Evolutionary conservation across 2,329 filamentous ascomycete species (phyloP).

Genomic region (Xylaria arbuscula): DNA sequence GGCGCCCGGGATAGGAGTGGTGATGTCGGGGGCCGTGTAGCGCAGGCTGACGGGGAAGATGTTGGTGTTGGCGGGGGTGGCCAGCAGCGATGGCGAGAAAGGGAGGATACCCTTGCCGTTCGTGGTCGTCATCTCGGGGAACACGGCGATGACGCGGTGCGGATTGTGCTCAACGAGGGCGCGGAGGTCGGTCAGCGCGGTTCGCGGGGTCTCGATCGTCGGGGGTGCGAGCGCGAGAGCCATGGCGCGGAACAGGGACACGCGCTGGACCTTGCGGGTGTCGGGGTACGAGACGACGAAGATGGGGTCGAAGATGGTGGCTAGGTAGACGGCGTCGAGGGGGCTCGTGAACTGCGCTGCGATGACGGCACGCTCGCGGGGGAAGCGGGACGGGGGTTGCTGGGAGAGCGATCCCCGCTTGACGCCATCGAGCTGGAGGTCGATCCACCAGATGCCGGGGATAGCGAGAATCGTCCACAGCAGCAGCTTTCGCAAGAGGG

Average conservation of each 20-base stretch:
- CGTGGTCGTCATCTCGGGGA: slow-evolving; percentile 93
- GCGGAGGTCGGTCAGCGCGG: slow-evolving; percentile 67
- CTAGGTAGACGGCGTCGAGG: slow-evolving; percentile 91
- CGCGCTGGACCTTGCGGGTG: slow-evolving; percentile 76
- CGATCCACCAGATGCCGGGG: slow-evolving; percentile 97
- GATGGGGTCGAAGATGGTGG: slow-evolving; percentile 94
- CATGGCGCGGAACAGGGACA: slow-evolving; percentile 82
- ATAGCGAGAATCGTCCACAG: slow-evolving; percentile 89
- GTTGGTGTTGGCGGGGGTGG: slow-evolving; percentile 72
- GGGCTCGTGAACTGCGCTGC: slow-evolving; percentile 92
- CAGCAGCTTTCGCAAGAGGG: slow-evolving; percentile 78
- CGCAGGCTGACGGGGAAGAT: slow-evolving; percentile 93
- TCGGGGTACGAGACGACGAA: slow-evolving; percentile 88
- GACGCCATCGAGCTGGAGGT: slow-evolving; percentile 97
- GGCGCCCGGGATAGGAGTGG: slow-evolving; percentile 83
- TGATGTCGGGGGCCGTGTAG: slow-evolving; percentile 89
- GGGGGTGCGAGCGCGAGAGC: slow-evolving; percentile 73
- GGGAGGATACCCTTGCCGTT: slow-evolving; percentile 92
- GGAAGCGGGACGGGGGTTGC: slow-evolving; percentile 78
- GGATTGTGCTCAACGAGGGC: slow-evolving; percentile 76
- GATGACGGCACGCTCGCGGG: slow-evolving; percentile 82
- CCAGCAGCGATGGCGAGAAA: slow-evolving; percentile 80
- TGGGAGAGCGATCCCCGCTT: slow-evolving; percentile 87
- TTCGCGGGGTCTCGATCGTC: slow-evolving; percentile 57
- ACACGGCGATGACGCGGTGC: slow-evolving; percentile 81